Evolutionary conservation across 768 basidiomycete species (phyloP).

Genomic region (Leccinum subgranulosum): DNA sequence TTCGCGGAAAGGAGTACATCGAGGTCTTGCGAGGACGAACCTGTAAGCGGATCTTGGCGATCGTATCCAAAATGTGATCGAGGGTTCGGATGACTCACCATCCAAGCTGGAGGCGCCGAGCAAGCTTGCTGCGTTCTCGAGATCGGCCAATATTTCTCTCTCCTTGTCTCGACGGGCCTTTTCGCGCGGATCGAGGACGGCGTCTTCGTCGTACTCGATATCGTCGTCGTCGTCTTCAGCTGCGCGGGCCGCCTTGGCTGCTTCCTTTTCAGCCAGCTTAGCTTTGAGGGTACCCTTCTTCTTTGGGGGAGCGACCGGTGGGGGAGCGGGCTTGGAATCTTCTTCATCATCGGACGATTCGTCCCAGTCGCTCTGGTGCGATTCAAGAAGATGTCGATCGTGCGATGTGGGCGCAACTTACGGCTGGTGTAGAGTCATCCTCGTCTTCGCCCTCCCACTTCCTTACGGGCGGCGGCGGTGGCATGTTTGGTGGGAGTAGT

Average conservation of each 20-base stretch:
- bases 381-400: neutral
- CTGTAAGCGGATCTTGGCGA: conserved; percentile 32
- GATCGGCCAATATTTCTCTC: conserved; percentile 81
- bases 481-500: neutral
- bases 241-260: conserved; percentile 53
- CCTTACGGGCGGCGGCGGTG: conserved; percentile 35
- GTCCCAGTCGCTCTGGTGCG: conserved; percentile 89
- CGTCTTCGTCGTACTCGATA: conserved; percentile 65
- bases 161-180: conserved; percentile 77
- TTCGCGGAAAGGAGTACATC: conserved; percentile 71
- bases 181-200: conserved; percentile 74
- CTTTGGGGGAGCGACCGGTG: conserved; percentile 66
- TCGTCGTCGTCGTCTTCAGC: conserved; percentile 35
- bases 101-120: conserved; percentile 68
- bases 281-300: conserved; percentile 92
- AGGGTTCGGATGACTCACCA: conserved; percentile 39
- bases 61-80: neutral
- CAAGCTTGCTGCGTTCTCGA: conserved; percentile 78
- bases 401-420: conserved; percentile 36
- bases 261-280: conserved; percentile 92
- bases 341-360: conserved; percentile 75
- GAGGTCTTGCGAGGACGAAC: conserved; percentile 64
- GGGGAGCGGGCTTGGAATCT: conserved; percentile 45
- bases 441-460: conserved; percentile 93
- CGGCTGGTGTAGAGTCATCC: conserved; percentile 74